These are phyloP conservation scores for Clitoria ternatea DNA, from an alignment of 306 rosid species.

Conservation along the genomic window DNA sequence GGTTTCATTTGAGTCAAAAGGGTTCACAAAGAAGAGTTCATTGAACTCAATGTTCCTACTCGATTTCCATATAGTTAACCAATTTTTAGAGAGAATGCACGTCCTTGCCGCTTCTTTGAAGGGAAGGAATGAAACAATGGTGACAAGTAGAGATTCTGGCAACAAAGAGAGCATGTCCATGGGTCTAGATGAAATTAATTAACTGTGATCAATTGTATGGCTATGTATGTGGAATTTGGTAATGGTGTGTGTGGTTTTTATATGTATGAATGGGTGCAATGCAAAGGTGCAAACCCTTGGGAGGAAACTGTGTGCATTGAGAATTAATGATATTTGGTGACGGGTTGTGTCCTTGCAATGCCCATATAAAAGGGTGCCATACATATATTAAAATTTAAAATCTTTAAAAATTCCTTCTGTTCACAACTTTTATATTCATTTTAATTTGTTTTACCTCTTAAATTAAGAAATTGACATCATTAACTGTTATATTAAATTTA, in stretches of 20 bases:
- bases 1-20: background rate
- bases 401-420: too few species aligned
- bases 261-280: background rate
- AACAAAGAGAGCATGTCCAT: background rate
- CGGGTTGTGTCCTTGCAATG: background rate
- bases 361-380: too few species aligned
- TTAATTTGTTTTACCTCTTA: too few species aligned
- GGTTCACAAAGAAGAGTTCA: constrained; percentile 9
- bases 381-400: too few species aligned
- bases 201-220: too few species aligned
- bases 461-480: too few species aligned
- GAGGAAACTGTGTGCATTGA: background rate
- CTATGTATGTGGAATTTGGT: background rate
- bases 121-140: constrained; percentile 17
- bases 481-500: too few species aligned
- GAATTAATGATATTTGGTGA: background rate
- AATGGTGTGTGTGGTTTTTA: background rate
- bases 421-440: too few species aligned
- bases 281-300: background rate
- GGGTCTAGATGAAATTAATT: too few species aligned
- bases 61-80: constrained; percentile 7
- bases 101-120: constrained; percentile 29
- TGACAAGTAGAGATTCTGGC: background rate
- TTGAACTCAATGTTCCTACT: constrained; percentile 2
- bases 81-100: constrained; percentile 8